A percentile compares a stretch with the other conserved stretches of the same genome.
phyloP scores from a whole-genome alignment of 2,329 filamentous ascomycete species.

The Arthrobotrys pseudoclavata region DNA sequence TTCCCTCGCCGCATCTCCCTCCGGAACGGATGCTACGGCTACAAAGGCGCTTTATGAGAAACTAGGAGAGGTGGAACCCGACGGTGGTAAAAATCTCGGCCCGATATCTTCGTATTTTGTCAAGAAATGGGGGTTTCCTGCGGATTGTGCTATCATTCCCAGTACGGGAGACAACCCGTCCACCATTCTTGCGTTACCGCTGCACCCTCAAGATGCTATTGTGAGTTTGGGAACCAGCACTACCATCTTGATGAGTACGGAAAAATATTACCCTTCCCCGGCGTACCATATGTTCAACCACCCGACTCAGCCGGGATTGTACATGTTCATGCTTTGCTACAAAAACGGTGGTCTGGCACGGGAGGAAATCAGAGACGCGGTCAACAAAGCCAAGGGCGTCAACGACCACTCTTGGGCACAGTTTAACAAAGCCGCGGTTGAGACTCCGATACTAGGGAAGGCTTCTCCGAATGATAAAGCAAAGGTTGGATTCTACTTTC shows the following conservation, averaged over 20 bases:
- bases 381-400: slow-evolving; percentile 72
- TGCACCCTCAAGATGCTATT: slow-evolving; percentile 90
- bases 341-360: slow-evolving; percentile 96
- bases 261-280: slow-evolving; percentile 88
- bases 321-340: slow-evolving; percentile 99
- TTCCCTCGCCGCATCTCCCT: slow-evolving; percentile 74
- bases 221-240: slow-evolving; percentile 95
- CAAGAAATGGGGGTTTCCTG: slow-evolving; percentile 78
- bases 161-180: slow-evolving; percentile 97
- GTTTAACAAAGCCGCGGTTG: slow-evolving; percentile 81
- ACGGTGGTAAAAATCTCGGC: slow-evolving; percentile 85
- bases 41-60: slow-evolving; percentile 78
- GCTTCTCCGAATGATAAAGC: slow-evolving; percentile 70
- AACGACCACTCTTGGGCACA: slow-evolving; percentile 76
- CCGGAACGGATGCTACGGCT: slow-evolving; percentile 70
- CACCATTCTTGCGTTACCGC: slow-evolving; percentile 90
- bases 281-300: slow-evolving; percentile 99
- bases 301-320: slow-evolving; percentile 87
- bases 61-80: slow-evolving; percentile 82
- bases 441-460: slow-evolving; percentile 77
- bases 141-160: slow-evolving; percentile 80
- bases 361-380: slow-evolving; percentile 85
- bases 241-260: slow-evolving; percentile 97
- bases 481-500: slow-evolving; percentile 94
- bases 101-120: slow-evolving; percentile 83